Conservation (phyloP, 305 asterid species). For the Coffea humblotiana region DNA sequence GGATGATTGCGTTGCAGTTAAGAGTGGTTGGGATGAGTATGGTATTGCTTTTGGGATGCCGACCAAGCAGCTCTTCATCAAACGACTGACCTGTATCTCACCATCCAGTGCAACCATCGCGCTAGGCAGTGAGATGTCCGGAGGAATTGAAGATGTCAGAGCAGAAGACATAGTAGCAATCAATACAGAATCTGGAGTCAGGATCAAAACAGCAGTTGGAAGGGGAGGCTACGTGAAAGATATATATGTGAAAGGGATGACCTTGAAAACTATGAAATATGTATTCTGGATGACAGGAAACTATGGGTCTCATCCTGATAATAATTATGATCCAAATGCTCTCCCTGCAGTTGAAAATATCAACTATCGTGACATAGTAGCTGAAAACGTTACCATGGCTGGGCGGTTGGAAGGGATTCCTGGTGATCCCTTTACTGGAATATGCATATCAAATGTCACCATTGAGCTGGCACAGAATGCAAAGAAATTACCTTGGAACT, state of each 20-base stretch:
- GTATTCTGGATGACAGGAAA: conserved; percentile 96
- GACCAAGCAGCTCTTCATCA: conserved; percentile 68
- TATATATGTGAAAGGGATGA: conserved; percentile 65
- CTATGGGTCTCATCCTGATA: conserved; percentile 86
- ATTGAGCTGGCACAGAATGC: conserved; percentile 57
- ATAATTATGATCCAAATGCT: conserved; percentile 76
- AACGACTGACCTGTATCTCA: conserved; percentile 83
- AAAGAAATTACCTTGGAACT: conserved; percentile 74
- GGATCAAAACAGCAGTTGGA: conserved; percentile 83
- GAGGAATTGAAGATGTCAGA: conserved; percentile 81
- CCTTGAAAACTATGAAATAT: conserved; percentile 90
- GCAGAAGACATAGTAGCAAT: conserved; percentile 81
- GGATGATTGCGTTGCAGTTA: conserved; percentile 91
- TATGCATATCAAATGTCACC: conserved; percentile 83
- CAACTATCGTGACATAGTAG: conserved; percentile 75
- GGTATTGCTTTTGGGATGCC: conserved; percentile 95
- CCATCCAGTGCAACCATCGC: conserved; percentile 89
- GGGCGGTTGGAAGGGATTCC: conserved; percentile 66
- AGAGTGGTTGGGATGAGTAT: conserved; percentile 98
- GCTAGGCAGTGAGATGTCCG: conserved; percentile 96
- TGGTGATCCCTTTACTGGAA: conserved; percentile 68
- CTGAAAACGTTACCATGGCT: conserved; percentile 91
- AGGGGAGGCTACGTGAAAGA: conserved; percentile 91
- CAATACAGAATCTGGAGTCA: conserved; percentile 77
- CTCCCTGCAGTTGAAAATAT: conserved; percentile 70